Evolutionary conservation across 441 rosid genomes (phyloP), one percentile per base, ranked within the genome.

Genomic region (Gossypium davidsonii): DNA sequence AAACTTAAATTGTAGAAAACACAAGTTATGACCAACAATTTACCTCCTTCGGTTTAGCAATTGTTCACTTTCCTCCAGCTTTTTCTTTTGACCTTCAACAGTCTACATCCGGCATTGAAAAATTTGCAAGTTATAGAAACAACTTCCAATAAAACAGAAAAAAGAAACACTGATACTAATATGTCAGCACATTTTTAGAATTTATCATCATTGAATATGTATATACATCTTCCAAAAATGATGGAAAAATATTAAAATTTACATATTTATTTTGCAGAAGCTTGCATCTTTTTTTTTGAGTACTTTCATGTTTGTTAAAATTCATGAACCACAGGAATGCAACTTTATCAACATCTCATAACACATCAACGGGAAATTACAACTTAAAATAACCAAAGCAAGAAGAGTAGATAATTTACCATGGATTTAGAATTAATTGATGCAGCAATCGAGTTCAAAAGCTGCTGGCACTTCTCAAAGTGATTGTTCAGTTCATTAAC

Each of bases 381-480:
- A 39, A 18, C 6, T 12, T 7, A 48, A 31, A 57, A 42, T 18
- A 58, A 61, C n/a, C 15, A 2, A 18, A 23, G 59, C 15, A 17
- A 56, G 34, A 18, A 56, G 25, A 70, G 51, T 14, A 10, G 20
- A 58, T 34, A 51, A 55, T 11, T 53, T 85, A 91, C 97, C 98
- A 89, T 84, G 26, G 90, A 77, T 79, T 89, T 90, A 4, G 87
- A 70, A 76, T 77, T 88, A 5, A 92, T 71, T 1, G 98, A 89
- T 62, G 83, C 86, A 25, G 94, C 80, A 68, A 94, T 92, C 3
- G 97, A 90, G 73, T 91, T 90, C 78, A 94, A 70, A 49, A 94
- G 86, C 83, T 90, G 97, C 83, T 90, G 97, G 76, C 98, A 89
- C 84, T 94, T 92, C 61, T 94, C 98, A 73, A 94, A 94, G 72